A percentile compares a stretch with the other conserved stretches of the same genome.
Evolutionary conservation across 192 early-diverging fungal species (phyloP).

Genomic region (Podila minutissima): DNA sequence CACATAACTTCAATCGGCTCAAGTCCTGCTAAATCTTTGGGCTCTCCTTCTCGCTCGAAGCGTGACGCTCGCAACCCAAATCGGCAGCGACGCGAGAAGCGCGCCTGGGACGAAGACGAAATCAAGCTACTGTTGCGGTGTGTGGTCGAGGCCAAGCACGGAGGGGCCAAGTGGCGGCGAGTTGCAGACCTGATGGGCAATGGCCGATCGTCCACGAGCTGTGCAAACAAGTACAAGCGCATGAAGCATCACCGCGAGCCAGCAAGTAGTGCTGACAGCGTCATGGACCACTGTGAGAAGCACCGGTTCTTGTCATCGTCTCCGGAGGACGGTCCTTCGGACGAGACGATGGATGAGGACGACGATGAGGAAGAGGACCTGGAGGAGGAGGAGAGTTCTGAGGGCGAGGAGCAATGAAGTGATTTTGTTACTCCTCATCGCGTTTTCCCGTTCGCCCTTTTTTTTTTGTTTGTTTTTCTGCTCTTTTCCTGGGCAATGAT

Average conservation of each 20-base stretch:
- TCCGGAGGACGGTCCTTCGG: neutral
- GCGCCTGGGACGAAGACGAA: neutral
- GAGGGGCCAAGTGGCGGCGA: neutral
- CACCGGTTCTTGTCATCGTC: neutral
- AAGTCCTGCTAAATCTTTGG: neutral
- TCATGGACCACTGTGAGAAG: neutral
- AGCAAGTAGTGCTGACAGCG: neutral
- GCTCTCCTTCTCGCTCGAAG: neutral
- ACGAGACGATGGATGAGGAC: neutral
- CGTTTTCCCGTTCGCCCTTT: neutral
- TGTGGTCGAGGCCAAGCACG: neutral
- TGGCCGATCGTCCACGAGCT: neutral
- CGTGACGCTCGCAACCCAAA: neutral
- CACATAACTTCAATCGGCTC: neutral
- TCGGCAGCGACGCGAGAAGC: neutral
- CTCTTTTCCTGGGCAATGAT: no score
- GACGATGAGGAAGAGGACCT: neutral
- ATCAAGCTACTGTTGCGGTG: neutral
- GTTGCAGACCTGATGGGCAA: neutral
- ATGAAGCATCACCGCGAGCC: neutral
- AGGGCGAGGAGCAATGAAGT: neutral
- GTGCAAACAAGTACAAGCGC: constrained; percentile 2
- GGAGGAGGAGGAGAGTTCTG: neutral
- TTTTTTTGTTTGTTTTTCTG: neutral
- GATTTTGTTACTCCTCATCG: neutral